These are phyloP conservation scores for Monilinia laxa DNA, from an alignment of 2,329 filamentous ascomycete genomes.

Conservation along the genomic window DNA sequence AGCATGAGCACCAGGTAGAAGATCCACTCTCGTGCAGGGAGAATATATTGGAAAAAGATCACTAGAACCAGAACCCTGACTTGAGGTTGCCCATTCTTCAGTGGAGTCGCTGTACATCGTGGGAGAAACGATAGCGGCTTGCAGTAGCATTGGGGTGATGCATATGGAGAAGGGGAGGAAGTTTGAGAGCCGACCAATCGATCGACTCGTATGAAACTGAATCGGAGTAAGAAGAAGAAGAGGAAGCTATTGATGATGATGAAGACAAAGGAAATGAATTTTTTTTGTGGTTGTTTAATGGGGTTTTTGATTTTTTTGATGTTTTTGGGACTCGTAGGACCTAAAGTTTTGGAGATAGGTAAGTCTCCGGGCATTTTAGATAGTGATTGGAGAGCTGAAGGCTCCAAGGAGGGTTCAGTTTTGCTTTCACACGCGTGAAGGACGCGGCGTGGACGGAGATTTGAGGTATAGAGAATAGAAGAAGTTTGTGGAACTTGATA, in stretches of 20 bases:
- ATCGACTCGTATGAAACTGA: slow-evolving; percentile 14
- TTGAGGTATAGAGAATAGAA: background rate
- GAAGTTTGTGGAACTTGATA: slow-evolving; percentile 20
- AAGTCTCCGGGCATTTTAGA: slow-evolving; percentile 10
- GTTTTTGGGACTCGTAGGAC: slow-evolving; percentile 8
- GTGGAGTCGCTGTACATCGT: slow-evolving; percentile 15
- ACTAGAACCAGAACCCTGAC: background rate
- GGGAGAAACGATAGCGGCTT: background rate
- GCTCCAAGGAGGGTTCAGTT: slow-evolving; percentile 13
- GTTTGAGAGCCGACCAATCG: slow-evolving; percentile 19
- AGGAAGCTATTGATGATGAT: background rate
- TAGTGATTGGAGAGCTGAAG: background rate
- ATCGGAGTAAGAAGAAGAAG: slow-evolving; percentile 1
- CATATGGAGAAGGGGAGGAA: slow-evolving; percentile 2
- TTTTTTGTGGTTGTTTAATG: slow-evolving; percentile 1
- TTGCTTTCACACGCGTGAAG: background rate
- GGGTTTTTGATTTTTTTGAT: background rate
- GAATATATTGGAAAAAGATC: background rate
- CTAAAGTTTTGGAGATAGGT: slow-evolving; percentile 6
- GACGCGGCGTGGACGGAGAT: slow-evolving; percentile 1
- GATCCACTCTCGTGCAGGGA: background rate
- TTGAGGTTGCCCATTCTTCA: slow-evolving; percentile 2
- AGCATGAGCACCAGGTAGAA: background rate
- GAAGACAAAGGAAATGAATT: slow-evolving; percentile 13
- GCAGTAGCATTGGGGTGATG: background rate